Percentiles rank a stretch among this genome's conserved stretches.
phyloP scores from a whole-genome alignment of 2,329 filamentous ascomycete species.

The Ophiocordyceps unilateralis region DNA sequence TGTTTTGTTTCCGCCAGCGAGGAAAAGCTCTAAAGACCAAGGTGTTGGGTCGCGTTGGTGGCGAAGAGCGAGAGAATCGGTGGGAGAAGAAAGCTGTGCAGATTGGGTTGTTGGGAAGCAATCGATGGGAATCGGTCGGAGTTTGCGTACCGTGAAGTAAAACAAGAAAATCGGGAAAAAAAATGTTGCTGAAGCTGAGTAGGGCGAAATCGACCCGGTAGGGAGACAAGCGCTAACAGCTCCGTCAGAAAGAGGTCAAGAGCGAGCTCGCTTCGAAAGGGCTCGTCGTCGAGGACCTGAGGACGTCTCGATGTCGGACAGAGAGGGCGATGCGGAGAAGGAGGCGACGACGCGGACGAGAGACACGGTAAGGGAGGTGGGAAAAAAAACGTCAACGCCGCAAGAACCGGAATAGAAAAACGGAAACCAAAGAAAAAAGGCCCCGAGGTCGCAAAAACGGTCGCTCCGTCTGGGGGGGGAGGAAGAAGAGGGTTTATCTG shows the following conservation, averaged over 20 bases:
- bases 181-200: not conserved
- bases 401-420: not conserved
- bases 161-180: not conserved
- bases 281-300: not conserved
- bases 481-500: not conserved
- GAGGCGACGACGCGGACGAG: conserved; percentile 1
- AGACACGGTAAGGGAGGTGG: not conserved
- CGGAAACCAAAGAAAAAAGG: not conserved
- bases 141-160: not conserved
- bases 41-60: not conserved
- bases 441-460: not conserved
- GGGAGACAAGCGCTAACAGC: not conserved
- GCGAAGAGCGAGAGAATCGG: not conserved
- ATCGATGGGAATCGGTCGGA: not conserved
- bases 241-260: not conserved
- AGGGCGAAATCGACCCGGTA: not conserved
- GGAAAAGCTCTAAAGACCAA: not conserved
- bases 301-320: not conserved
- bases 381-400: conserved; percentile 1
- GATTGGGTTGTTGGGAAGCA: conserved; percentile 1
- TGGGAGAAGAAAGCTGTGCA: conserved; percentile 1
- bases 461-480: too few species aligned
- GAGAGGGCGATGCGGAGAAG: conserved; percentile 1
- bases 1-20: not conserved
- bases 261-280: not conserved